These are phyloP conservation scores for Sideroxylon spinosum DNA, from an alignment of 179 eudicot genomes.

Conservation along the genomic window DNA sequence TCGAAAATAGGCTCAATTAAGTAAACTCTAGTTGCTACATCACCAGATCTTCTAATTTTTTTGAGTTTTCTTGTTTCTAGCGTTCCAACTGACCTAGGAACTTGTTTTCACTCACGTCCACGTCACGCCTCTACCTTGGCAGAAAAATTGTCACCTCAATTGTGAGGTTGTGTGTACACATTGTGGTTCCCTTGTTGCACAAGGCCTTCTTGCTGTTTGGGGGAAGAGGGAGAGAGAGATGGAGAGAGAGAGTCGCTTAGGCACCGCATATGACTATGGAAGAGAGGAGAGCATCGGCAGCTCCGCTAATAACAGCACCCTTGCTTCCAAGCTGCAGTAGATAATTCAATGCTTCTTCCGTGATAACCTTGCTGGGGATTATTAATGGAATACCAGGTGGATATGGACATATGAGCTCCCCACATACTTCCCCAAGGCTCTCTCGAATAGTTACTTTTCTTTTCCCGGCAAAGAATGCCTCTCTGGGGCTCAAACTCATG, in stretches of 20 bases:
- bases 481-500: slow-evolving; percentile 66
- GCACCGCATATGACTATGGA: slow-evolving; percentile 55
- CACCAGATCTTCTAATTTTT: no score
- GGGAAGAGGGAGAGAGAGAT: no score
- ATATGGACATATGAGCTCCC: slow-evolving; percentile 82
- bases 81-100: no score
- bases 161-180: neutral
- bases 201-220: neutral
- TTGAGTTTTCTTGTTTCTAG: no score
- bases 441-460: slow-evolving; percentile 41
- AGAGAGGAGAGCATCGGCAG: slow-evolving; percentile 51
- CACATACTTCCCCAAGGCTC: slow-evolving; percentile 62
- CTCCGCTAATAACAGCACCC: slow-evolving; percentile 69
- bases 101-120: neutral
- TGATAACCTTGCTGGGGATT: slow-evolving; percentile 69
- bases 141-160: neutral
- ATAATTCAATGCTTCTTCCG: slow-evolving; percentile 38
- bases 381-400: slow-evolving; percentile 84
- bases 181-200: neutral
- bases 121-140: neutral
- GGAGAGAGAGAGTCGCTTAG: slow-evolving; percentile 4
- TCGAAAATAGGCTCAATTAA: no score
- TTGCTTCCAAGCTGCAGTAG: slow-evolving; percentile 40
- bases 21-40: no score
- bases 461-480: slow-evolving; percentile 75